phyloP scores from a whole-genome alignment of 768 basidiomycete species.

The Boletus huronensis region DNA sequence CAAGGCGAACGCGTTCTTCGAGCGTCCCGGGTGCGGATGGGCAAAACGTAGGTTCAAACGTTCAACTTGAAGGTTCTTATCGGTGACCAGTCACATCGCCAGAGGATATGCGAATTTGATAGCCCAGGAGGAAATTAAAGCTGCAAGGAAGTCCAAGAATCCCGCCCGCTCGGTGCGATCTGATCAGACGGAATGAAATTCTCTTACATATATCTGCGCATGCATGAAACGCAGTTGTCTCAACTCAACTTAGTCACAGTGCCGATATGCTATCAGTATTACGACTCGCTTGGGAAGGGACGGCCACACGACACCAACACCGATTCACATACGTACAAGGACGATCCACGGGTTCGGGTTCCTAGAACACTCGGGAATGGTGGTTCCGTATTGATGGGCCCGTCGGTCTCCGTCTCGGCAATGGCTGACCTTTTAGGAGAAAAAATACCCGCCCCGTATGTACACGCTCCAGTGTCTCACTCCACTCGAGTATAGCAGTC shows the following conservation, averaged over 20 bases:
- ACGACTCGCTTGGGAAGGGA: too few relatives aligned
- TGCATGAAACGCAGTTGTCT: background rate
- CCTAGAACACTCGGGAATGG: background rate
- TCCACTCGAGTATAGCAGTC: background rate
- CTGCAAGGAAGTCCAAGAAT: background rate
- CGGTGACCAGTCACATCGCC: background rate
- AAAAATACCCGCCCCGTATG: too few relatives aligned
- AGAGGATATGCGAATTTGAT: background rate
- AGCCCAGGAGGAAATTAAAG: background rate
- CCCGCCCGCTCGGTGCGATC: background rate
- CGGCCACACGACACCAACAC: background rate
- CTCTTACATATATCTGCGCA: background rate
- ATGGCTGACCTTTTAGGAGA: too few relatives aligned
- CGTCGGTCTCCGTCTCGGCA: background rate
- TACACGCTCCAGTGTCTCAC: background rate
- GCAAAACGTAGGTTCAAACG: background rate
- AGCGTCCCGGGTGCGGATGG: background rate
- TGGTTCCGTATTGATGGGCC: background rate
- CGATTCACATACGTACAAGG: background rate
- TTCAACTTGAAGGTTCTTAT: background rate
- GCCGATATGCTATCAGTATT: too few relatives aligned
- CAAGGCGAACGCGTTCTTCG: slow-evolving; percentile 7
- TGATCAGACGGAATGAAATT: too few relatives aligned
- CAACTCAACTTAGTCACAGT: too few relatives aligned
- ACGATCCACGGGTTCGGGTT: background rate